Evolutionary conservation across 495 filamentous ascomycete genomes (phyloP).

Genomic region (Penicillium cosmopolitanum): DNA sequence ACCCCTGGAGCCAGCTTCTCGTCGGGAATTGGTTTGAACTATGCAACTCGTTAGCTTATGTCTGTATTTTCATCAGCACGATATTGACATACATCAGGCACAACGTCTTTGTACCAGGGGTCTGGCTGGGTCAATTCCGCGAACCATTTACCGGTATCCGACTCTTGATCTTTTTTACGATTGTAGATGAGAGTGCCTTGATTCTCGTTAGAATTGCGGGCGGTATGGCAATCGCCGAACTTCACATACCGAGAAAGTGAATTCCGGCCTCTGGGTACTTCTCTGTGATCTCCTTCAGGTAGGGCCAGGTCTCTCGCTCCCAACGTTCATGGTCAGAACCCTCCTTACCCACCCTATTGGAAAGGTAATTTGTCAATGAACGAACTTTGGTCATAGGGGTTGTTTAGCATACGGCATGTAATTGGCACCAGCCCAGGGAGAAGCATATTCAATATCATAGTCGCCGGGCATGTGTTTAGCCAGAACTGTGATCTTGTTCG

Average conservation of each 20-base stretch:
- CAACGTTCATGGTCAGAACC: slow-evolving; percentile 59
- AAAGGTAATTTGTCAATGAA: slow-evolving; percentile 18
- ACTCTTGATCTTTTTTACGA: slow-evolving; percentile 61
- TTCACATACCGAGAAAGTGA: slow-evolving; percentile 72
- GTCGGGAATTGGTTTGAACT: slow-evolving; percentile 61
- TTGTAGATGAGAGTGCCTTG: slow-evolving; percentile 63
- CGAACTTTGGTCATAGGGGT: too few species aligned
- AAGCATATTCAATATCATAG: slow-evolving; percentile 95
- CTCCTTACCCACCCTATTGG: slow-evolving; percentile 52
- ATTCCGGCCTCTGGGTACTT: slow-evolving; percentile 86
- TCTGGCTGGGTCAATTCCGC: slow-evolving; percentile 65
- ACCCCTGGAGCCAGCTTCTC: slow-evolving; percentile 60
- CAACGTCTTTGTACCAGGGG: slow-evolving; percentile 83
- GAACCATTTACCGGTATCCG: slow-evolving; percentile 56
- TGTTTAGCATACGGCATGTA: slow-evolving; percentile 68
- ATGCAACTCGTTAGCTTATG: slow-evolving; percentile 5
- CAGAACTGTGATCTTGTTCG: slow-evolving; percentile 76
- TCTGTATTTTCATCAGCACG: neutral
- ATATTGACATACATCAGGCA: slow-evolving; percentile 62
- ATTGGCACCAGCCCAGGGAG: slow-evolving; percentile 95
- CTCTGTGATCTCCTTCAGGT: slow-evolving; percentile 63
- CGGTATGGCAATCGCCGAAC: neutral
- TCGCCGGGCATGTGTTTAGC: slow-evolving; percentile 99
- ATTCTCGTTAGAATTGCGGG: neutral
- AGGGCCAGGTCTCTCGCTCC: slow-evolving; percentile 71